Base-by-base conservation (phyloP, 306 rosid genomes). In the Phaseolus lunatus region DNA sequence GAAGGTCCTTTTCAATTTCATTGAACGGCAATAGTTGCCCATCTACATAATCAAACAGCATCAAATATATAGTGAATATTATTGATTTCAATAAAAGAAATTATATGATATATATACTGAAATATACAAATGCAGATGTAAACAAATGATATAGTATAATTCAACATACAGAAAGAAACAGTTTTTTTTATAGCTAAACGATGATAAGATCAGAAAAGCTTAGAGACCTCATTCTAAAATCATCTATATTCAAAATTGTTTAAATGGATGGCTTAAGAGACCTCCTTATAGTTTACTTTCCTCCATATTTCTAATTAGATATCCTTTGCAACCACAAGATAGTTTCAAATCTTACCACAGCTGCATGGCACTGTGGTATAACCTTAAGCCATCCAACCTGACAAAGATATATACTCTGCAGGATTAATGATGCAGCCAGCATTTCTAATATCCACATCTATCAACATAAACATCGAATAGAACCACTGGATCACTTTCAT, bases 1-100 rank as follows among this genome's bases (percentile, higher is more conserved):
- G 96, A 13, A 94, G 89, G 81, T 80, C 84, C 50, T 83, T 86
- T 81, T 88, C 85, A 48, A 90, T 86, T 83, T 90, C 96, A 35
- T 84, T 84, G 47, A 87, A 37, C 5, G 62, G 62, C 86, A 91
- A 53, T 29, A 85, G 88, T 61, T 86, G 91, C 31, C 97, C 97
- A 75, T 88, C 98, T 94, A 50, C 71, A 83, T 43, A 73, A 65
- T 57, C n/a, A 62, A 79, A 79, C 22, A 79, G 15, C 7, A 77
- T 7, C 66, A 54, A 74, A 72, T 6, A 76, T 22, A 61, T 14
- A 5, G 27, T 48, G 50, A 49, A 49, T 33, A 68, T n/a, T 24
- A 35, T 44, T 75, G 26, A 50, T 41, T 54, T 27, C 49, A 43
- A 26, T 52, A 58, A 57, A 35, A 67, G 39, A 24, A 33, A 1